Percentiles rank a stretch among this genome's conserved stretches.
Conservation (phyloP, 2,329 filamentous ascomycete genomes). For the Colletotrichum sp. region DNA sequence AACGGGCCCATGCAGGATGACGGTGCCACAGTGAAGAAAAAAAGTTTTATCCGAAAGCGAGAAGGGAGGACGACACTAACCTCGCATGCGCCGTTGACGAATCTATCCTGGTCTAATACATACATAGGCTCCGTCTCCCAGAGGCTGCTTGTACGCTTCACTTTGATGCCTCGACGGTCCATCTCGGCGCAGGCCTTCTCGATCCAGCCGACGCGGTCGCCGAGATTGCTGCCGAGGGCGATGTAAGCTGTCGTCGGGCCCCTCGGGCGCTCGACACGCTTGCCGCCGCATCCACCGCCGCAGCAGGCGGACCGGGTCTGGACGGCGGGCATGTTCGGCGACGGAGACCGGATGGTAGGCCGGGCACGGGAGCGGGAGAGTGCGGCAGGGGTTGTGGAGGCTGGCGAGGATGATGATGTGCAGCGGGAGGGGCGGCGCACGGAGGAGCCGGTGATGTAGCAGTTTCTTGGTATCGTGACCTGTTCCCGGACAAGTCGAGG, state of each 20-base stretch:
- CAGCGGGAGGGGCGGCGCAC: background rate
- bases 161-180: constrained; percentile 71
- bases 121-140: constrained; percentile 99
- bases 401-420: background rate
- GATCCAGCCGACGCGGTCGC: constrained; percentile 83
- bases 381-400: background rate
- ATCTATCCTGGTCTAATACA: constrained; percentile 83
- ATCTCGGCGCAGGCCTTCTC: constrained; percentile 83
- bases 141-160: constrained; percentile 82
- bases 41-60: background rate
- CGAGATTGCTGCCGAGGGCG: constrained; percentile 91
- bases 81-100: constrained; percentile 93
- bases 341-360: background rate
- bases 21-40: background rate
- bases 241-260: constrained; percentile 69
- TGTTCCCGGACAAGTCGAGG: constrained; percentile 14
- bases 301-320: constrained; percentile 31
- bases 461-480: background rate
- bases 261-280: constrained; percentile 19
- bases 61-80: constrained; percentile 53
- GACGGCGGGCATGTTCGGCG: constrained; percentile 5
- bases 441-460: background rate
- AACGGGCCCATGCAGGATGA: background rate
- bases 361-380: background rate
- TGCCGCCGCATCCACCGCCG: constrained; percentile 26